Percentiles rank a stretch among this genome's conserved stretches.
Conservation (phyloP, 495 filamentous ascomycete genomes). For the Sabuloglossum arenarium region DNA sequence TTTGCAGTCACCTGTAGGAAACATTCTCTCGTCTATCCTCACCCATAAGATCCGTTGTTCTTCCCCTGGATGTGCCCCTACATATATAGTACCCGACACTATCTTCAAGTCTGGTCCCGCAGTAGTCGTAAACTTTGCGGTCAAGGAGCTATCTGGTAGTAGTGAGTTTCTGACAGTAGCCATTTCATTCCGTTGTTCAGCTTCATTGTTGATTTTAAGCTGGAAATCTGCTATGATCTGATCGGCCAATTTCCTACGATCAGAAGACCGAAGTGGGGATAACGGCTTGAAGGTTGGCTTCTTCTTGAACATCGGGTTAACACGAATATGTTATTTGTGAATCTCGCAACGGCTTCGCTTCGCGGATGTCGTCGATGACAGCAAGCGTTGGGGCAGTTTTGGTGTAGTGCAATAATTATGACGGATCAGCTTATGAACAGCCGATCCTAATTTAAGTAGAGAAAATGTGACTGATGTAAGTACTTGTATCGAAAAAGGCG, state of each 20-base stretch:
- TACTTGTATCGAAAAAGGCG: too few relatives aligned
- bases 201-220: conserved; percentile 20
- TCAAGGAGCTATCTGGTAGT: conserved; percentile 40
- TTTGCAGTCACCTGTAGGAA: conserved; percentile 27
- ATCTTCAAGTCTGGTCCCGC: conserved; percentile 41
- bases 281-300: conserved; percentile 59
- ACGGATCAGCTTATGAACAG: too few relatives aligned
- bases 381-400: too few relatives aligned
- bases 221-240: conserved; percentile 44
- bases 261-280: conserved; percentile 46
- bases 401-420: too few relatives aligned
- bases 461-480: too few relatives aligned
- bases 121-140: conserved; percentile 49
- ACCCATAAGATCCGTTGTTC: conserved; percentile 52
- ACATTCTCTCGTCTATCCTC: conserved; percentile 41
- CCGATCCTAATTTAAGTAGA: too few relatives aligned
- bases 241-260: conserved; percentile 48
- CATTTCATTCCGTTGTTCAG: conserved; percentile 16
- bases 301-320: conserved; percentile 84
- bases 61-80: conserved; percentile 31
- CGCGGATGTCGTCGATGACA: too few relatives aligned
- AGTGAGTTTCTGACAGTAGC: conserved; percentile 37
- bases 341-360: too few relatives aligned
- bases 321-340: too few relatives aligned
- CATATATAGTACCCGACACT: conserved; percentile 44